Percentiles rank a stretch among this genome's conserved stretches.
Conservation (phyloP, 306 rosid species). For the Ormosia semicastrata region DNA sequence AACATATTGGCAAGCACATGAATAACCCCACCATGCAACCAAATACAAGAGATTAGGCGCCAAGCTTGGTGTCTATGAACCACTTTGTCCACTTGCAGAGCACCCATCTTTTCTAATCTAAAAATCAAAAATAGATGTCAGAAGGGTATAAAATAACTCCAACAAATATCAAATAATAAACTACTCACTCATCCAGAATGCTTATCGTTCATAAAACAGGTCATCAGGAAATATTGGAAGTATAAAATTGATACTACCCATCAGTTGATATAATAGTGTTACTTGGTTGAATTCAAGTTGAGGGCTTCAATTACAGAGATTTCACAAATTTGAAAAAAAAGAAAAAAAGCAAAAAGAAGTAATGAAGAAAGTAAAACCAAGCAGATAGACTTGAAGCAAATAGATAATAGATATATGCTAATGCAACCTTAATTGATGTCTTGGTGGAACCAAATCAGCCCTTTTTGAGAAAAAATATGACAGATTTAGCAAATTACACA, state of each 20-base stretch:
- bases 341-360: not conserved
- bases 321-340: not conserved
- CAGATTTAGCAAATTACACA: not conserved
- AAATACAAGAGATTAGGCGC: constrained; percentile 75
- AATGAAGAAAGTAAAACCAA: not conserved
- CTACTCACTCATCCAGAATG: not conserved
- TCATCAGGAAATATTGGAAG: not conserved
- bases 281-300: not conserved
- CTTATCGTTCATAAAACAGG: not conserved
- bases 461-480: not conserved
- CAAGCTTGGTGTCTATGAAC: constrained; percentile 59
- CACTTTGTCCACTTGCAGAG: constrained; percentile 58
- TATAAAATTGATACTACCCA: not conserved
- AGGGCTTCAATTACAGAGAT: not conserved
- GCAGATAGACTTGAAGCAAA: not conserved
- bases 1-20: constrained; percentile 85
- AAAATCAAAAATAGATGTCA: not conserved
- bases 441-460: not conserved
- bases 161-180: not conserved
- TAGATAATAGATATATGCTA: not conserved
- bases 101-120: constrained; percentile 82
- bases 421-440: not conserved
- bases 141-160: not conserved
- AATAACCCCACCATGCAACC: constrained; percentile 86
- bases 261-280: not conserved